These are phyloP conservation scores for Syzygium malaccense DNA, from an alignment of 441 rosid genomes.

Conservation along the genomic window DNA sequence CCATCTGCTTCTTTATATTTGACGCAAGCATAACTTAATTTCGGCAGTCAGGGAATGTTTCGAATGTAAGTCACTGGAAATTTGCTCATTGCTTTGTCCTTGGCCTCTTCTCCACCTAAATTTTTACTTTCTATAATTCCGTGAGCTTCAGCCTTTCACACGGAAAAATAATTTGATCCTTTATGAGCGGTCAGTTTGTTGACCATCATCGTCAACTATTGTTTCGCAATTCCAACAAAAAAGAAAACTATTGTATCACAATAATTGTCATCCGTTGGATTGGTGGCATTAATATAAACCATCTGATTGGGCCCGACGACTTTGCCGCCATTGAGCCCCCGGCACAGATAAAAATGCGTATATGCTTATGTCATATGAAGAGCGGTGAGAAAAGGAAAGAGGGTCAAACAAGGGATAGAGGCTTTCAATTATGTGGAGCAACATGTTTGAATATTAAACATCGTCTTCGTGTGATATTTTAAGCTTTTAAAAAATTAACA, in stretches of 20 bases:
- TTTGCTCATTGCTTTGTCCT: neutral
- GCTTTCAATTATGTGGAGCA: neutral
- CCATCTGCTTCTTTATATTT: neutral
- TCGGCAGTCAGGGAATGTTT: neutral
- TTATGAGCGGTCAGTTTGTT: too few relatives aligned
- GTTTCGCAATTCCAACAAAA: too few relatives aligned
- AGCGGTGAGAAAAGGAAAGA: neutral
- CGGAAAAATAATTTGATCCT: neutral
- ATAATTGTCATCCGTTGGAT: too few relatives aligned
- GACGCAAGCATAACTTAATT: neutral
- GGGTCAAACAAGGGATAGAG: neutral
- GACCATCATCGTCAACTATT: too few relatives aligned
- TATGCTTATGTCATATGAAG: neutral
- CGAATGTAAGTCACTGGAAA: neutral
- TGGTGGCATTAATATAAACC: neutral
- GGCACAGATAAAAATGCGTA: neutral
- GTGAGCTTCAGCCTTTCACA: neutral
- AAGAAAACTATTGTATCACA: too few relatives aligned
- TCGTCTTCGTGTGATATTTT: fast-evolving
- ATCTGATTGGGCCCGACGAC: neutral
- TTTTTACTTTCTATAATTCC: neutral
- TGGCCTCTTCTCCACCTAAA: neutral
- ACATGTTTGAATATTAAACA: neutral
- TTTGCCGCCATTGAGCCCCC: neutral
- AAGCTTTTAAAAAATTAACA: fast-evolving